Base-by-base conservation (phyloP, 352 stramenopile genomes). In the Pythium grandisporangium region DNA sequence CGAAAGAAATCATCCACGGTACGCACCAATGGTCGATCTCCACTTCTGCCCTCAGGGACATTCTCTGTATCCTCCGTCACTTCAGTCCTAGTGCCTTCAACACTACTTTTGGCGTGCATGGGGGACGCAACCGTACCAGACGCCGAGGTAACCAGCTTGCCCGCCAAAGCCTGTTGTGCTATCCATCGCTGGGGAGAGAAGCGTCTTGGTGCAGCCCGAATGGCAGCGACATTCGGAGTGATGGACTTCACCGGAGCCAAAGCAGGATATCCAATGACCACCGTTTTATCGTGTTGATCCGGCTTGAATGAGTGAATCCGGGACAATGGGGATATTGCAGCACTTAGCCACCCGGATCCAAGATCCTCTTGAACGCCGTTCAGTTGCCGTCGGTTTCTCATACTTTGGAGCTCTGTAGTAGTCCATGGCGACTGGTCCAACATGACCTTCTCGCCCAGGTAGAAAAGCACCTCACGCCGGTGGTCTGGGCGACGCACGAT, bases 391-490 rank as follows among this genome's bases (percentile, higher is more conserved):
- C 69, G 58, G 24, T 64, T 61, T 42, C 75, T 72, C 81, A 93
- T 92, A 27, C 70, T 92, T 19, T 59, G 53, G 6, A 87, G 33
- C 46, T 93, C 78, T 2, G 67, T 55, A 4, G 52, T 37, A 4
- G 48, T 86, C 81, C 81, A 93, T 6, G 53, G 39, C 27, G 71
- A 45, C 4, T 64, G 61, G 19, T 93, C 81, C 5, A 93, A 38
- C 41, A 85, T 70, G 12, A 93, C 43, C 11, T 37, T 27, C 40
- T 82, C 67, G 6, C 78, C 70, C 21, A 93, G 42, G 45, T 78
- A 91, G 29, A 93, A 92, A 2, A 92, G 37, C 14, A 90, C 68
- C 42, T 93, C 78, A 19, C 81, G 65, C 29, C 81, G 63, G 46
- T 92, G 89, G 26, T 93, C 81, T 7, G 81, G 71, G 20, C 75